Percentiles rank a stretch among this genome's conserved stretches.
phyloP scores from a whole-genome alignment of 192 early-diverging fungal genomes.

The Backusella westeae region DNA sequence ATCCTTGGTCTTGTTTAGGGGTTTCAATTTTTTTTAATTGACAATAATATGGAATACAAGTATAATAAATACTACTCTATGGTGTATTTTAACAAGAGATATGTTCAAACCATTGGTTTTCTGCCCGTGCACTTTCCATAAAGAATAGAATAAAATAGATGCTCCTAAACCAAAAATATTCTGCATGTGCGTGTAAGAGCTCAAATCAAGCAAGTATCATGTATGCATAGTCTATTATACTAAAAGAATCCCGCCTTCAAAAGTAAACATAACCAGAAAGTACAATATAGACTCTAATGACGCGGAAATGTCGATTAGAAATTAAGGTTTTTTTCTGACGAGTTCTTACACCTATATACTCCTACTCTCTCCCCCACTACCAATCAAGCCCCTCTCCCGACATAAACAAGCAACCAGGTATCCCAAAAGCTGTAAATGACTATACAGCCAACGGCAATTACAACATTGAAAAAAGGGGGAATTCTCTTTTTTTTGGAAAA shows the following conservation, averaged over 20 bases:
- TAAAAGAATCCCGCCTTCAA: background rate
- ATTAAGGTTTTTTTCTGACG: slow-evolving; percentile 11
- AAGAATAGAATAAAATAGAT: background rate
- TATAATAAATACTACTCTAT: background rate
- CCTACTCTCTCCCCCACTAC: background rate
- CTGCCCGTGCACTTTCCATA: background rate
- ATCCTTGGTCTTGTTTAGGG: background rate
- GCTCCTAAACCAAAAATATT: slow-evolving; percentile 3
- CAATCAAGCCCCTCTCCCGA: background rate
- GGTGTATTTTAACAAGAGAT: background rate
- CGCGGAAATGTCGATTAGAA: background rate
- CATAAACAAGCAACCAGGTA: slow-evolving; percentile 4
- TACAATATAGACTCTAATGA: background rate
- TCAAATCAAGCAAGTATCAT: slow-evolving; percentile 1
- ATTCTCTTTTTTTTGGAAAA: background rate
- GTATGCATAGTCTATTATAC: slow-evolving; percentile 7
- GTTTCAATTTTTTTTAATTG: background rate
- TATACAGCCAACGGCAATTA: background rate
- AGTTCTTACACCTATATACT: background rate
- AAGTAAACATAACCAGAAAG: background rate
- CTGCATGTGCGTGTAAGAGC: slow-evolving; percentile 9
- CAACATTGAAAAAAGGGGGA: background rate
- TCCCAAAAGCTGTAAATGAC: background rate
- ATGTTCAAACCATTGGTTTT: background rate
- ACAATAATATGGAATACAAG: background rate